Evolutionary conservation across 805 yeast genomes (phyloP), one percentile per base, ranked within the genome.

Genomic region (Teunomyces cretensis): DNA sequence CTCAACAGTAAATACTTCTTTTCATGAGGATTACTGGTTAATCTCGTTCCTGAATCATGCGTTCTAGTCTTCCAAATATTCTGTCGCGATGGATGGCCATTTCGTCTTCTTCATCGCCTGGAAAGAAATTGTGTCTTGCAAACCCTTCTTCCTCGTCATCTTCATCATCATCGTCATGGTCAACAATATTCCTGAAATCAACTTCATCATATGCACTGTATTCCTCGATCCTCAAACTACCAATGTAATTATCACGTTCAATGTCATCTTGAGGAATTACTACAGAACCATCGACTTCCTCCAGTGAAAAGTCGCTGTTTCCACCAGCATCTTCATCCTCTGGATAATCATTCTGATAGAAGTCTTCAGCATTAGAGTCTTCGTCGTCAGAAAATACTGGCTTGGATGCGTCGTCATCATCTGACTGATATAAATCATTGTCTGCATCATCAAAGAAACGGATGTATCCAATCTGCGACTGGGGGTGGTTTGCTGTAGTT

Each of bases 311-410:
- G 11, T 35, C 53, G 28, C 61, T 50, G 17, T 39, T 50, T 3
- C 48, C 56, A 2, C 57, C 65, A 8, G 81, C 89, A 55, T 87
- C 92, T 51, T 89, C 97, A 58, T 91, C 97, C 38, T 89, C 96
- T 0, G 98, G 98, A 58, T 92, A 92, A 58, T 92, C 98, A 64
- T 94, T 92, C 55, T 82, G 81, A 61, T 92, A 92, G 58, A 83
- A 91, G 44, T 87, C 89, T 67, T 92, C 99, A 15, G 96, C 96
- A 58, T 87, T 87, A 0, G 94, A 86, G 58, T 87, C 95, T 50
- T 86, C 92, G 55, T 87, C 89, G 52, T 86, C 94, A 0, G 88
- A 76, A 16, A 64, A 54, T 2, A 60, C 53, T 7, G 54, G 44
- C 12, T 51, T 51, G 9, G 53, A 41, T 14, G 55, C 63, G n/a